Percentiles rank a stretch among this genome's conserved stretches.
phyloP scores from a whole-genome alignment of 2,329 filamentous ascomycete genomes.

The Exophiala lecanii-corni region DNA sequence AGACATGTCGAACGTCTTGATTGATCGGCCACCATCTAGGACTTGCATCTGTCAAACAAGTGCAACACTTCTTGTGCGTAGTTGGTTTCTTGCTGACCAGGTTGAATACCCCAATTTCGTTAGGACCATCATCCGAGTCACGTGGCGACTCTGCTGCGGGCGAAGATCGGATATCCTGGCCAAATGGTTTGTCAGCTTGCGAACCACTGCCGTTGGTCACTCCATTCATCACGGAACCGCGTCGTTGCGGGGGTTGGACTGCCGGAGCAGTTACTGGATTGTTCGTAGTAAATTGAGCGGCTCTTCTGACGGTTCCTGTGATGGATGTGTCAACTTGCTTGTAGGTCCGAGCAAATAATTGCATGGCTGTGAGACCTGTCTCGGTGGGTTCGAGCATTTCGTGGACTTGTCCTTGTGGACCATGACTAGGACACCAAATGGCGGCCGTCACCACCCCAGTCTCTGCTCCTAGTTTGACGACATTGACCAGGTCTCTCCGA shows the following conservation, averaged over 20 bases:
- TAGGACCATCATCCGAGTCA: slow-evolving; percentile 11
- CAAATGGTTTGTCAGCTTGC: slow-evolving; percentile 16
- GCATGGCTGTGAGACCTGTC: slow-evolving; percentile 70
- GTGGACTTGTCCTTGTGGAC: slow-evolving; percentile 60
- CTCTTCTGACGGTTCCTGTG: slow-evolving; percentile 89
- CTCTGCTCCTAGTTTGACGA: slow-evolving; percentile 75
- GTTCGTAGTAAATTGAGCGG: slow-evolving; percentile 58
- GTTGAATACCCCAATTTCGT: slow-evolving; percentile 2
- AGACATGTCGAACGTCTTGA: slow-evolving; percentile 11
- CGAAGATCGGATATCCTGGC: slow-evolving; percentile 27
- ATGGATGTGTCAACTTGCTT: slow-evolving; percentile 90
- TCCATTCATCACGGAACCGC: slow-evolving; percentile 52
- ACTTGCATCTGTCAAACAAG: slow-evolving; percentile 38
- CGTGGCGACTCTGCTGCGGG: slow-evolving; percentile 18
- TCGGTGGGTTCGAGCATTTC: slow-evolving; percentile 71
- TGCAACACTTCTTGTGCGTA: slow-evolving; percentile 34
- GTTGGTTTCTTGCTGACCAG: slow-evolving; percentile 5
- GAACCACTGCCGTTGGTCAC: slow-evolving; percentile 14
- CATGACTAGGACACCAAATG: slow-evolving; percentile 88
- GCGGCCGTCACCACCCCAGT: slow-evolving; percentile 77
- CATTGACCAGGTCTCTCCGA: slow-evolving; percentile 71
- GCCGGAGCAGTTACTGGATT: slow-evolving; percentile 31
- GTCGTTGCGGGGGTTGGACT: slow-evolving; percentile 43
- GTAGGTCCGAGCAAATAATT: slow-evolving; percentile 81
- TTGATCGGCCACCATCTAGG: slow-evolving; percentile 58